Evolutionary conservation across 805 yeast genomes (phyloP), one percentile per base, ranked within the genome.

Genomic region (Cyberlindnera xylosilytica): DNA sequence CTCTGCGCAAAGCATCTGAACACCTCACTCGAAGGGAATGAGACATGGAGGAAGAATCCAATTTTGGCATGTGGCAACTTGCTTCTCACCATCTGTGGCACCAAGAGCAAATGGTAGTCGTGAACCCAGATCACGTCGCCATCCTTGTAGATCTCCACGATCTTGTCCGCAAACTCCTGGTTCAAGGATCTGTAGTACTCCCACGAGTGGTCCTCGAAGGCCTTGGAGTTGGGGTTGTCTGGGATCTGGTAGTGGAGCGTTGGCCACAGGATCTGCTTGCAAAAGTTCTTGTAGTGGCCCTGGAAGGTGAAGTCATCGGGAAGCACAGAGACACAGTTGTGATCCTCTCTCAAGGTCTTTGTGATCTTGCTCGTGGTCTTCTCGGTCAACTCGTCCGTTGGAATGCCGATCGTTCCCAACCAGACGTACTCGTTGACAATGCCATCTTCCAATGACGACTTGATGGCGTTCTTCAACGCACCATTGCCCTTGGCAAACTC

Each of bases 191-290:
- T 79, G 62, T 91, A 91, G 57, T 83, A 82, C 20, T 79, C 79
- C 96, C 97, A 91, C 1, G 97, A 87, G 60, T 89, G 95, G 51
- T 87, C 97, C 63, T 91, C 97, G 63, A 91, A 93, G 0, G 95
- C 96, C 62, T 89, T 89, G 2, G 95, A 82, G 53, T 85, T 87
- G 39, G 97, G 95, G 58, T 90, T 83, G 62, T 93, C 98, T 0
- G 98, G 98, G 29, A 91, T 87, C 62, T 91, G 97, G 60, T 93
- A 93, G 41, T 80, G 87, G 49, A 93, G 73, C 2, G 97, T 87
- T 24, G 99, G 99, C 98, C 98, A 93, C 47, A 93, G 68, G 30
- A 93, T 87, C 57, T 90, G 95, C 63, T 93, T 93, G 63, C 97
- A 91, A 62, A 85, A 93, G 39, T 87, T 86, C 44, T 79, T 80